Percentiles rank a stretch among this genome's conserved stretches.
Conservation (phyloP, 331 rosid species). For the Dryas integrifolia region DNA sequence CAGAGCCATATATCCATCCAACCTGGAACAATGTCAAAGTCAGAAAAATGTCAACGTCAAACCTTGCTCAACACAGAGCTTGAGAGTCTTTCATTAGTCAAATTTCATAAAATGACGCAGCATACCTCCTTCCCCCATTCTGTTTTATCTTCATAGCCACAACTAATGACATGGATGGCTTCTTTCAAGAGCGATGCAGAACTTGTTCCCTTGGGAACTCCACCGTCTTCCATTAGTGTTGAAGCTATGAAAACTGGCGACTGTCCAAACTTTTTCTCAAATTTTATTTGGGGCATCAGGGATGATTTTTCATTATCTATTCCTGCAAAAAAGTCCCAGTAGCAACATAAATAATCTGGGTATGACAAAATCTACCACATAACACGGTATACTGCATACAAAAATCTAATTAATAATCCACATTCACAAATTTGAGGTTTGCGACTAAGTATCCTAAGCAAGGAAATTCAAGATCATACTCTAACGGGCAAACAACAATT, state of each 20-base stretch:
- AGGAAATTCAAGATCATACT: not conserved
- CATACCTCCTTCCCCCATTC: conserved; percentile 96
- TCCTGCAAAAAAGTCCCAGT: conserved; percentile 30
- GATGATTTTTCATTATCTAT: conserved; percentile 48
- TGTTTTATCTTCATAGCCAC: conserved; percentile 86
- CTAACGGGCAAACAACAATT: not conserved
- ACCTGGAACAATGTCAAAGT: conserved; percentile 40
- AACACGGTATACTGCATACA: not conserved
- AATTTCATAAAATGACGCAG: not conserved
- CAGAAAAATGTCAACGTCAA: not conserved
- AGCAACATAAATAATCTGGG: not conserved
- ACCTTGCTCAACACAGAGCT: not conserved
- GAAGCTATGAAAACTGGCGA: conserved; percentile 72
- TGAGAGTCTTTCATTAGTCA: not conserved
- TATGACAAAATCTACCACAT: not conserved
- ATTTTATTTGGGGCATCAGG: conserved; percentile 51
- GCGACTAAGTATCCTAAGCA: not conserved
- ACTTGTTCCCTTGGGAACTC: conserved; percentile 47
- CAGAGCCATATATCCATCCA: conserved; percentile 92
- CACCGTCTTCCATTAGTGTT: conserved; percentile 56
- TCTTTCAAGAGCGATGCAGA: conserved; percentile 78
- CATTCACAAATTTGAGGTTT: not conserved
- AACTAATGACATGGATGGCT: conserved; percentile 87
- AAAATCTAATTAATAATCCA: not conserved
- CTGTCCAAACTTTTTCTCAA: conserved; percentile 75